Percentiles rank a stretch among this genome's conserved stretches.
phyloP scores from a whole-genome alignment of 1,284 basidiomycete species.

The Hypsizygus ulmarius region DNA sequence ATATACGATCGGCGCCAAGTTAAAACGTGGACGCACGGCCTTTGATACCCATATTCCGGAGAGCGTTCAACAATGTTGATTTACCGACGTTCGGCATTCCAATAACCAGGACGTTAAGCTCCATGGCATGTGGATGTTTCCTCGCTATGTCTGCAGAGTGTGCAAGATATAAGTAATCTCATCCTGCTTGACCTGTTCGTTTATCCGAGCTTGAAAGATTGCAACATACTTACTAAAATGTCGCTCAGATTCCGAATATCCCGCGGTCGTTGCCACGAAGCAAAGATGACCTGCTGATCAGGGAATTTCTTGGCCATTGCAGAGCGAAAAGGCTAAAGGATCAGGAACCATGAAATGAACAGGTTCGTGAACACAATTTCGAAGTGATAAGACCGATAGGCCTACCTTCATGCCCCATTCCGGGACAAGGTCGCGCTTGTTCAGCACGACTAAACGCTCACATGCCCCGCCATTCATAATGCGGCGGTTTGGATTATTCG shows the following conservation, averaged over 20 bases:
- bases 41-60: conserved; percentile 85
- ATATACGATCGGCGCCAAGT: neutral
- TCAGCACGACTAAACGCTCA: conserved; percentile 89
- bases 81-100: conserved; percentile 99
- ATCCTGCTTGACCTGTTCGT: conserved; percentile 3
- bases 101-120: conserved; percentile 85
- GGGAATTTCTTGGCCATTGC: conserved; percentile 69
- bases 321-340: conserved; percentile 60
- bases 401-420: conserved; percentile 80
- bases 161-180: conserved; percentile 10
- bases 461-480: conserved; percentile 46
- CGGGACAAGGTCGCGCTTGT: conserved; percentile 91
- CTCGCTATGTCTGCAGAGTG: conserved; percentile 61
- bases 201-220: conserved; percentile 13
- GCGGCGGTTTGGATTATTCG: conserved; percentile 36
- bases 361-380: neutral
- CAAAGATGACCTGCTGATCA: conserved; percentile 63
- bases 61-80: conserved; percentile 88
- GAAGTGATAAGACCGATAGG: conserved; percentile 5
- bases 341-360: conserved; percentile 14
- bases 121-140: conserved; percentile 61
- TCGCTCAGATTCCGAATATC: conserved; percentile 64
- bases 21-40: conserved; percentile 59
- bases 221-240: conserved; percentile 67
- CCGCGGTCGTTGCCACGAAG: conserved; percentile 63